A percentile compares a stretch with the other conserved stretches of the same genome.
Conservation (phyloP, 2,329 filamentous ascomycete species). For the Ophiobolus disseminans region DNA sequence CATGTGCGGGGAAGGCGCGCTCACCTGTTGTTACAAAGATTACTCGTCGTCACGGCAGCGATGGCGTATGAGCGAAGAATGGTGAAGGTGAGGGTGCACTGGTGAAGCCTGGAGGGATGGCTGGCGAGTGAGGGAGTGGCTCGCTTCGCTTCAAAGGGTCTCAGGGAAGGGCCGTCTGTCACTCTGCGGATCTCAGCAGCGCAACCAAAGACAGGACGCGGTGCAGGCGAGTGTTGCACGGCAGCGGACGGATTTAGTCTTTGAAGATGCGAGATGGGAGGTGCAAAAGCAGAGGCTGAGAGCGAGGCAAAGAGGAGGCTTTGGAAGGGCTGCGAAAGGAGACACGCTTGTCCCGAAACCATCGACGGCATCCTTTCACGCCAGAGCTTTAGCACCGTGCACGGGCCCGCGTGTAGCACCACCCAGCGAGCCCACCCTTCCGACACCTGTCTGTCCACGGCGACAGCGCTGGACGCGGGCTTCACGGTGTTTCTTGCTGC, state of each 20-base stretch:
- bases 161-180: constrained; percentile 29
- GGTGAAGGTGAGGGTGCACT: constrained; percentile 8
- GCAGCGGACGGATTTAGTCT: too few species aligned
- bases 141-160: constrained; percentile 37
- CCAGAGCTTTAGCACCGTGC: constrained; percentile 21
- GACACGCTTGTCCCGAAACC: constrained; percentile 24
- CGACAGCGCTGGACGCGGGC: too few species aligned
- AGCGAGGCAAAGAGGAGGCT: constrained; percentile 22
- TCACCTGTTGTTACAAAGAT: constrained; percentile 39
- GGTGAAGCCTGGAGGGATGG: constrained; percentile 43
- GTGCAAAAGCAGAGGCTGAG: constrained; percentile 4
- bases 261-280: constrained; percentile 12
- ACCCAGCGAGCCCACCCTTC: constrained; percentile 6
- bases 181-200: constrained; percentile 24
- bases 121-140: constrained; percentile 34
- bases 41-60: constrained; percentile 2
- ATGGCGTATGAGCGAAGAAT: neutral
- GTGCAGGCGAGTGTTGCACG: constrained; percentile 29
- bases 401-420: constrained; percentile 27
- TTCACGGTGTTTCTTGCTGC: too few species aligned
- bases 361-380: constrained; percentile 21
- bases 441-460: constrained; percentile 17
- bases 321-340: constrained; percentile 30
- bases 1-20: constrained; percentile 18
- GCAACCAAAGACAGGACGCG: constrained; percentile 33